Percentiles rank a stretch among this genome's conserved stretches.
These are phyloP conservation scores for Kwoniella dendrophila DNA, from an alignment of 768 basidiomycete genomes.

Conservation along the genomic window DNA sequence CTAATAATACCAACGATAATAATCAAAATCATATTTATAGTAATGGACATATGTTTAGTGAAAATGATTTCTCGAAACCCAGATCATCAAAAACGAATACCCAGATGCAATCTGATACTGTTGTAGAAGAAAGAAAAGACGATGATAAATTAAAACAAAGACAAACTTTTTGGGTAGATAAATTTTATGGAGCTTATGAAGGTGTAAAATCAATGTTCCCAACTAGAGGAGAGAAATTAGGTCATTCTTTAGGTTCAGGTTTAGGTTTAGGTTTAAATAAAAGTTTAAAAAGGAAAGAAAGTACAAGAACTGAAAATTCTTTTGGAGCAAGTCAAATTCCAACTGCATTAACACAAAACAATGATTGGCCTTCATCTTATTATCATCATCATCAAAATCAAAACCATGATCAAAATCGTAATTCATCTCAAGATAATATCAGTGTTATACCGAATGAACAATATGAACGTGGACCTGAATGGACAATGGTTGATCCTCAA, in stretches of 20 bases:
- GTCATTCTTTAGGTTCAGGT: constrained; percentile 23
- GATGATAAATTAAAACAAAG: constrained; percentile 1
- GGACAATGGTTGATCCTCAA: constrained; percentile 27
- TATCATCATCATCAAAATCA: not conserved
- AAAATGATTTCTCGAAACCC: too few species aligned
- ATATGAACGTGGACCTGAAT: too few species aligned
- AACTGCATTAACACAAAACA: constrained; percentile 11
- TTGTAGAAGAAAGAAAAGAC: too few species aligned
- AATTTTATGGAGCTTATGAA: constrained; percentile 31
- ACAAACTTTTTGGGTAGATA: constrained; percentile 46
- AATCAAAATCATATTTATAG: not conserved
- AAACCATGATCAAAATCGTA: not conserved
- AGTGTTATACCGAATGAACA: too few species aligned
- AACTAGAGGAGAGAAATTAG: constrained; percentile 34
- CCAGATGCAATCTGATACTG: too few species aligned
- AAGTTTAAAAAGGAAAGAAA: constrained; percentile 27
- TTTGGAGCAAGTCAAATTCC: constrained; percentile 36
- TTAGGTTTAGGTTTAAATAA: too few species aligned
- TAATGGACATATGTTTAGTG: too few species aligned
- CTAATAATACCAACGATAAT: not conserved
- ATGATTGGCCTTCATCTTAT: constrained; percentile 14
- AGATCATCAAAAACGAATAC: too few species aligned
- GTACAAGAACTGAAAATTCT: constrained; percentile 29
- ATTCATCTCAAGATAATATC: not conserved
- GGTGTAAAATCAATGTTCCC: constrained; percentile 37